Conservation (phyloP, 2,329 filamentous ascomycete genomes). For the Alternaria sp. region DNA sequence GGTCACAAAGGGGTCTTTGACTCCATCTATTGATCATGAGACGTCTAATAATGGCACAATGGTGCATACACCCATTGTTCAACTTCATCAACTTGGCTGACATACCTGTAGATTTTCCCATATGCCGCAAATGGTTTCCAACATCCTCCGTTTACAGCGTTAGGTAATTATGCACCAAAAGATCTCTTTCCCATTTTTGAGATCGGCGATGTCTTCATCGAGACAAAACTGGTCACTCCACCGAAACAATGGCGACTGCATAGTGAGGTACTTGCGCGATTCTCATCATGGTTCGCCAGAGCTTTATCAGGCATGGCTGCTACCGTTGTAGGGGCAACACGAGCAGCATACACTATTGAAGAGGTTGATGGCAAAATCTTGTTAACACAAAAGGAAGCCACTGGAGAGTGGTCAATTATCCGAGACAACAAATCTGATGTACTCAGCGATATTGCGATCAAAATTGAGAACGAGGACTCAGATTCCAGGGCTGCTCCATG, state of each 20-base stretch:
- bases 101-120: not conserved
- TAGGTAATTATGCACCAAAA: not conserved
- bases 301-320: not conserved
- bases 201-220: constrained; percentile 13
- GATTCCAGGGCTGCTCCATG: not conserved
- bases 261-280: constrained; percentile 15
- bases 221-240: not conserved
- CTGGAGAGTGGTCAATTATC: not conserved
- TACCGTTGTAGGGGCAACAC: not conserved
- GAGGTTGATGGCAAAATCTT: not conserved
- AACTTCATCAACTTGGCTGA: not conserved
- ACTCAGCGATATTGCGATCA: not conserved
- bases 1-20: not conserved
- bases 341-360: constrained; percentile 12
- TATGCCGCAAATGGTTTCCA: not conserved
- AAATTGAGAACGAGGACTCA: not conserved
- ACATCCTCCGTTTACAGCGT: not conserved
- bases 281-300: constrained; percentile 26
- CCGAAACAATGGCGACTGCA: constrained; percentile 25
- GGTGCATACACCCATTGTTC: not conserved
- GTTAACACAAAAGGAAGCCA: constrained; percentile 2
- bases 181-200: constrained; percentile 14
- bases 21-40: not conserved
- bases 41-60: not conserved
- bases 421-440: not conserved